A percentile compares a stretch with the other conserved stretches of the same genome.
phyloP scores from a whole-genome alignment of 139 green algal genomes.

The Chlorella sp. region DNA sequence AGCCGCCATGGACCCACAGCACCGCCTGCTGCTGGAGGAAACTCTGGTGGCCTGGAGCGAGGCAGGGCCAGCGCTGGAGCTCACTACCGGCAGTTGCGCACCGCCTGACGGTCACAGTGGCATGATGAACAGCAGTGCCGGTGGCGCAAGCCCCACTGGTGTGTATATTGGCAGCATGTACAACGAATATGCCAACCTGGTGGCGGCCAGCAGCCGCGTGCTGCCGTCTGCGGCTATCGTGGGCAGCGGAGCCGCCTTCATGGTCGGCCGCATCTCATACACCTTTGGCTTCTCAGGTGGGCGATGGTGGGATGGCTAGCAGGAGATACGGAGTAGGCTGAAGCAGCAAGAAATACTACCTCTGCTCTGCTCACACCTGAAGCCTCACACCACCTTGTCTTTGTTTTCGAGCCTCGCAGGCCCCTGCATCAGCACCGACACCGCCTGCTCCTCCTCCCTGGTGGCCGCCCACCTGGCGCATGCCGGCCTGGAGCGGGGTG shows the following conservation, averaged over 20 bases:
- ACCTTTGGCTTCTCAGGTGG: conserved; percentile 62
- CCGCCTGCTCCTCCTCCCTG: conserved; percentile 65
- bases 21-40: conserved; percentile 69
- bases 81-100: not conserved
- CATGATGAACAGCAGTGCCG: not conserved
- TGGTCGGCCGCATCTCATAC: conserved; percentile 63
- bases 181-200: conserved; percentile 47
- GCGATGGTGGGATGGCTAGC: too few species aligned
- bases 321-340: too few species aligned
- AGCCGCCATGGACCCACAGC: conserved; percentile 73
- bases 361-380: too few species aligned
- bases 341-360: too few species aligned
- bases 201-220: not conserved
- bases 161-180: conserved; percentile 67
- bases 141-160: not conserved
- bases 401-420: conserved; percentile 31
- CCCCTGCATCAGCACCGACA: conserved; percentile 58
- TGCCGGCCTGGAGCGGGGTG: conserved; percentile 23
- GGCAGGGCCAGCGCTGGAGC: not conserved
- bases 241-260: conserved; percentile 47
- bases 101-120: not conserved
- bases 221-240: conserved; percentile 38
- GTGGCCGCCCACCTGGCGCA: conserved; percentile 50
- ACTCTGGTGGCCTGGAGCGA: not conserved
- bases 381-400: not conserved